phyloP scores from a whole-genome alignment of 306 rosid genomes.

The Bauhinia variegata region DNA sequence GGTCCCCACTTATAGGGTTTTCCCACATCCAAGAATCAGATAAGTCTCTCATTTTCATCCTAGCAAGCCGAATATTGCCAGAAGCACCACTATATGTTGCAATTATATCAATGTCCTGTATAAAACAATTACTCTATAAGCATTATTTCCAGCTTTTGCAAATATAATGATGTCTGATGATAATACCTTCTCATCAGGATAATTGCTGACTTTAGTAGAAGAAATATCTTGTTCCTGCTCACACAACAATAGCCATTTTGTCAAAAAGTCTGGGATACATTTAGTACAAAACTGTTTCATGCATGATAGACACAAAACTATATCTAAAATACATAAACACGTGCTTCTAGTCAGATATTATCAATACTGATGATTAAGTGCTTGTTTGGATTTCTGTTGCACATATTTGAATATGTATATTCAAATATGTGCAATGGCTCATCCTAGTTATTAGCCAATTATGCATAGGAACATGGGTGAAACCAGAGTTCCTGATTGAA shows the following conservation, averaged over 20 bases:
- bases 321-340: neutral
- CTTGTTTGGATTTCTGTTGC: no score
- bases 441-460: no score
- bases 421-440: no score
- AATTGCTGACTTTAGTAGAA: conserved; percentile 39
- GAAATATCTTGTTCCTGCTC: conserved; percentile 55
- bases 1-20: conserved; percentile 58
- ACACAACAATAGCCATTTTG: conserved; percentile 33
- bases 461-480: no score
- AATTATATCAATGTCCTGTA: conserved; percentile 83
- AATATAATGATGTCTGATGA: conserved; percentile 21
- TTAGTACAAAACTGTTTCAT: neutral
- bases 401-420: no score
- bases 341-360: neutral
- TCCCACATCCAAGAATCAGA: conserved; percentile 96
- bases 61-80: conserved; percentile 70
- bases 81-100: conserved; percentile 71
- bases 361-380: neutral
- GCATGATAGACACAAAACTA: neutral
- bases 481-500: no score
- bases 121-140: conserved; percentile 42
- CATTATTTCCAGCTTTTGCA: conserved; percentile 17
- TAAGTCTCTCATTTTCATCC: conserved; percentile 75
- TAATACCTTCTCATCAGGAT: conserved; percentile 72
- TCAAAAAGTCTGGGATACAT: conserved; percentile 28